Conservation (phyloP, 176 grass and related monocot genomes). For the Oryza brachyantha region DNA sequence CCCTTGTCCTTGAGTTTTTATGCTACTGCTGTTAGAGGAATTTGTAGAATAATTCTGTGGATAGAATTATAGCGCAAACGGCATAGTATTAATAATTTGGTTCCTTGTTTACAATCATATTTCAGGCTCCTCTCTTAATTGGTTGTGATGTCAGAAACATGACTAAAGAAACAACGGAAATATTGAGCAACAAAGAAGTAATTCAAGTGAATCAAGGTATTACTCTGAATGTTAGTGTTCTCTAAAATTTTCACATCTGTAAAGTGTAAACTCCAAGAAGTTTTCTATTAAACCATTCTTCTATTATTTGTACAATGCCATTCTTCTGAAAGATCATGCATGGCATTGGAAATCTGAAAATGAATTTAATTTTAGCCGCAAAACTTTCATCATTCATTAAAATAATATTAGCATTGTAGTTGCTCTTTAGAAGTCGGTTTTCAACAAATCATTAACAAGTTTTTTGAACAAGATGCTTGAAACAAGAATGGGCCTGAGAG, state of each 20-base stretch:
- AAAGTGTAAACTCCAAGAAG: neutral
- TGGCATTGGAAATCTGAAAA: neutral
- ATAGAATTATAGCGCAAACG: neutral
- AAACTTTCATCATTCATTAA: neutral
- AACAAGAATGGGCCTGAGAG: neutral
- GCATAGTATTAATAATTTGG: neutral
- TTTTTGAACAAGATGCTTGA: neutral
- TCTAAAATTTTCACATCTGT: neutral
- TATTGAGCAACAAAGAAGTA: slow-evolving; percentile 88
- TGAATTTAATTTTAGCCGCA: neutral
- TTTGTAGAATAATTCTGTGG: neutral
- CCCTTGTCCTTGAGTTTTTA: neutral
- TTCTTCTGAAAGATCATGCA: neutral
- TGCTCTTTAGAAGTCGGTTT: slow-evolving; percentile 7
- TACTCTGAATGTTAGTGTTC: neutral
- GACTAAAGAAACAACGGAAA: slow-evolving; percentile 74
- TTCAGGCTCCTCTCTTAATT: slow-evolving; percentile 97
- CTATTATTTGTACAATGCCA: neutral
- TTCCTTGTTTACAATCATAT: neutral
- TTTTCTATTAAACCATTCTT: neutral
- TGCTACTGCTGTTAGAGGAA: neutral
- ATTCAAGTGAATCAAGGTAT: slow-evolving; percentile 96
- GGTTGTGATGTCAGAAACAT: slow-evolving; percentile 98
- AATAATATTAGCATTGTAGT: neutral
- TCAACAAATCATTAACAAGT: neutral